Evolutionary conservation across 768 basidiomycete species (phyloP).

Genomic region (Cystobasidium tubakii): DNA sequence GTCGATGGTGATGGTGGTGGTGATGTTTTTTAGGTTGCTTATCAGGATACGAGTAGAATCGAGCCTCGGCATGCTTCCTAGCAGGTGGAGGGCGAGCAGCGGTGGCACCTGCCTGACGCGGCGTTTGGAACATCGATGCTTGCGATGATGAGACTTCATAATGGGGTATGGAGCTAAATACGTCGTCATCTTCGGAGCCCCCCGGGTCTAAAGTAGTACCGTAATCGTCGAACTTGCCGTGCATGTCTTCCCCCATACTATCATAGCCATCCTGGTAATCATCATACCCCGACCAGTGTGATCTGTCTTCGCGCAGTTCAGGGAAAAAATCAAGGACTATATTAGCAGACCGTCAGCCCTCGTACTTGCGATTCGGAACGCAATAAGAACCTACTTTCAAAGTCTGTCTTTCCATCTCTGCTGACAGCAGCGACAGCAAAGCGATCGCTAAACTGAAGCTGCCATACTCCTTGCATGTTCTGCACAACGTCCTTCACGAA

Average conservation of each 20-base stretch:
- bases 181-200: not conserved
- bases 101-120: not conserved
- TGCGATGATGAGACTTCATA: not conserved
- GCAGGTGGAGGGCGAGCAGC: not conserved
- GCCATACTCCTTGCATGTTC: constrained; percentile 93
- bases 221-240: constrained; percentile 1
- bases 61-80: not conserved
- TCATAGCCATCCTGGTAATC: not conserved
- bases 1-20: not conserved
- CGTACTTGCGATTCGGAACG: no score
- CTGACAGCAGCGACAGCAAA: constrained; percentile 81
- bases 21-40: not conserved
- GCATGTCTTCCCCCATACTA: not conserved
- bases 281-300: not conserved
- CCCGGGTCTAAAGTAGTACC: not conserved
- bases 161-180: not conserved
- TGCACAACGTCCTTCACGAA: constrained; percentile 82
- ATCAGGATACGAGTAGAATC: not conserved
- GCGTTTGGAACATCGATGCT: not conserved
- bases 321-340: constrained; percentile 40
- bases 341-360: not conserved
- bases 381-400: constrained; percentile 45
- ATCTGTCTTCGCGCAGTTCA: constrained; percentile 19
- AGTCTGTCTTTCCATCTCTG: constrained; percentile 49
- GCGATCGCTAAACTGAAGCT: constrained; percentile 87